A percentile compares a stretch with the other conserved stretches of the same genome.
These are phyloP conservation scores for Trypanosoma lewisi DNA, from an alignment of 208 protist species.

Conservation along the genomic window DNA sequence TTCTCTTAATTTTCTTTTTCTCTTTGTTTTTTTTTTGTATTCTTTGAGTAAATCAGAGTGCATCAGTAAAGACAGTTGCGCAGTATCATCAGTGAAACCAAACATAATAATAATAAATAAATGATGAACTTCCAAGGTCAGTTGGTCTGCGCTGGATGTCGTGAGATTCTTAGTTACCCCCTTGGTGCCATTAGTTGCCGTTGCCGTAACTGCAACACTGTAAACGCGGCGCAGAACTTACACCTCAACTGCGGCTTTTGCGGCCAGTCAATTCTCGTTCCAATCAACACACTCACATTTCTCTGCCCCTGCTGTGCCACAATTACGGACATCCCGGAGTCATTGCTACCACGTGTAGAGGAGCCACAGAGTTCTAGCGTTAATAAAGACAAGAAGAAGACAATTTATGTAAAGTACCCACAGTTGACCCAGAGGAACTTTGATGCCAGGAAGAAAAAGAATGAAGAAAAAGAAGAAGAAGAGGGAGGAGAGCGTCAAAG, in stretches of 20 bases:
- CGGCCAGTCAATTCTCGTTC: conserved; percentile 38
- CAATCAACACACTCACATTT: conserved; percentile 68
- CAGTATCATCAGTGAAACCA: too few relatives aligned
- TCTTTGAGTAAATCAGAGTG: too few relatives aligned
- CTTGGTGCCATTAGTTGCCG: conserved; percentile 65
- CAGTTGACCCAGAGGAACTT: conserved; percentile 11
- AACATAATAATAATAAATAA: conserved; percentile 32
- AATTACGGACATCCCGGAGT: conserved; percentile 67
- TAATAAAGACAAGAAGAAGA: conserved; percentile 22
- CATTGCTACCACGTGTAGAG: conserved; percentile 57
- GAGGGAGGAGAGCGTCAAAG: not conserved
- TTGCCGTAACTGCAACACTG: conserved; percentile 63
- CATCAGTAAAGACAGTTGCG: too few relatives aligned
- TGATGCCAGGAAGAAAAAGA: conserved; percentile 8
- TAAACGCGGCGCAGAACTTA: conserved; percentile 70
- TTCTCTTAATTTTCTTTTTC: too few relatives aligned
- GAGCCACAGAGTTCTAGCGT: conserved; percentile 17
- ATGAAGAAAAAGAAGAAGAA: not conserved
- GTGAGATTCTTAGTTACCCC: conserved; percentile 71
- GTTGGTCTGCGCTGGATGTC: conserved; percentile 67
- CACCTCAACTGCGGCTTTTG: conserved; percentile 46
- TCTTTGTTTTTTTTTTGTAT: too few relatives aligned
- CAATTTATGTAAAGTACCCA: conserved; percentile 71
- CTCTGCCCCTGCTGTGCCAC: conserved; percentile 79
- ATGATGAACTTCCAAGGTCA: conserved; percentile 55